Evolutionary conservation across 352 stramenopile genomes (phyloP), one percentile per base, ranked within the genome.

Genomic region (Thalassiosira livingstoniorum): DNA sequence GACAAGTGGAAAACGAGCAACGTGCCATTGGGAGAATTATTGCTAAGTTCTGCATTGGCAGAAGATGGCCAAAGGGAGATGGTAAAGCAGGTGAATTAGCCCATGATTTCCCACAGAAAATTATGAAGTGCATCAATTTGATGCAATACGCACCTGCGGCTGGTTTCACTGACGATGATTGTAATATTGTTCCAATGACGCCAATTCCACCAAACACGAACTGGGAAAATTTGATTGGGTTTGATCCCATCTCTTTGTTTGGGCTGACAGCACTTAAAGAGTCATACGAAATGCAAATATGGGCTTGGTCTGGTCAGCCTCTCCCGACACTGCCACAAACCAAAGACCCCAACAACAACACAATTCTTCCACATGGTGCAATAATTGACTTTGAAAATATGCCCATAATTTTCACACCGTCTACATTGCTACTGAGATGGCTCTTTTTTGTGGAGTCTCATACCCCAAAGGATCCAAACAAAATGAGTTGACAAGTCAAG

Each of bases 381-480:
- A 23, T 35, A 18, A 57, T 71, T 31, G 34, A 71, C 13, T 75
- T 75, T 35, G 32, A 43, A 27, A n/a, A 47, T 10, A 75, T 66
- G 2, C 67, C 67, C 4, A 5, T 66, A 3, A 18, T 5, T 18
- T 4, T 54, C 18, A 25, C 47, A 15, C 67, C 67, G 13, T 18
- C 7, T 31, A 15, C 67, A 18, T 4, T 75, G 4, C 31, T 75
- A 13, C 23, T 25, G 13, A 29, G 27, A 43, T 75, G 67, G 67
- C 53, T 75, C 4, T 75, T 75, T 75, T 53, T 27, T 51, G 53
- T 43, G 67, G 67, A 31, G 67, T 67, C 13, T 51, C 67, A 23
- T 51, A 66, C 47, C 67, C 67, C 18, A 75, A 75, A 10, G 29
- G 29, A 47, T 37, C 67, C 2, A 62, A 37, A 31, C 42, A 25